Evolutionary conservation across 768 basidiomycete species (phyloP).

Genomic region (Mycena epipterygia): DNA sequence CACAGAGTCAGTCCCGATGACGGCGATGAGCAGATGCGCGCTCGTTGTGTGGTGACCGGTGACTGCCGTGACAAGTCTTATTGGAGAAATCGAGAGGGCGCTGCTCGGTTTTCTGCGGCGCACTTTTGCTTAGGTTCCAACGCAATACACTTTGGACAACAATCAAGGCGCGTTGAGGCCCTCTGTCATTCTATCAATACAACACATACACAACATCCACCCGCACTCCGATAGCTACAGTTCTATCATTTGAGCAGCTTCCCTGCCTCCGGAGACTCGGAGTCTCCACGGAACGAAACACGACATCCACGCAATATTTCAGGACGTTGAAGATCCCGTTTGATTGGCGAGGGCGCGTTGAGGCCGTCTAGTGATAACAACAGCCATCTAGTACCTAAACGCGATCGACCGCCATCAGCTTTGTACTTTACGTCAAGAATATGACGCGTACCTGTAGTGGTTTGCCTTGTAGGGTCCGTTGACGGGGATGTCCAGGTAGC

Average conservation of each 20-base stretch:
- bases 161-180: constrained; percentile 71
- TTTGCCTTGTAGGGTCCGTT: constrained; percentile 76
- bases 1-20: background rate
- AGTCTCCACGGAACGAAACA: constrained; percentile 65
- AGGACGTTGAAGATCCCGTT: constrained; percentile 80
- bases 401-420: constrained; percentile 47
- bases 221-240: constrained; percentile 21
- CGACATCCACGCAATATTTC: constrained; percentile 51
- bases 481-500: constrained; percentile 92
- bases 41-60: background rate
- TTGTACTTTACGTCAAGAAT: background rate
- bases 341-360: constrained; percentile 81
- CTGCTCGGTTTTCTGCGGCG: background rate
- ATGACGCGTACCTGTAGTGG: constrained; percentile 43
- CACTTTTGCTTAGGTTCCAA: background rate
- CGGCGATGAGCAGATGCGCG: background rate
- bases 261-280: constrained; percentile 59
- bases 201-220: constrained; percentile 20
- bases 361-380: constrained; percentile 68
- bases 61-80: background rate
- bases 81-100: background rate
- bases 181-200: constrained; percentile 33
- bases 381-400: constrained; percentile 61
- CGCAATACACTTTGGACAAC: constrained; percentile 9
- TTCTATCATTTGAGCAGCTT: constrained; percentile 31